Percentiles rank a stretch among this genome's conserved stretches.
Conservation (phyloP, 2,329 filamentous ascomycete genomes). For the Endoconidiophora polonica region DNA sequence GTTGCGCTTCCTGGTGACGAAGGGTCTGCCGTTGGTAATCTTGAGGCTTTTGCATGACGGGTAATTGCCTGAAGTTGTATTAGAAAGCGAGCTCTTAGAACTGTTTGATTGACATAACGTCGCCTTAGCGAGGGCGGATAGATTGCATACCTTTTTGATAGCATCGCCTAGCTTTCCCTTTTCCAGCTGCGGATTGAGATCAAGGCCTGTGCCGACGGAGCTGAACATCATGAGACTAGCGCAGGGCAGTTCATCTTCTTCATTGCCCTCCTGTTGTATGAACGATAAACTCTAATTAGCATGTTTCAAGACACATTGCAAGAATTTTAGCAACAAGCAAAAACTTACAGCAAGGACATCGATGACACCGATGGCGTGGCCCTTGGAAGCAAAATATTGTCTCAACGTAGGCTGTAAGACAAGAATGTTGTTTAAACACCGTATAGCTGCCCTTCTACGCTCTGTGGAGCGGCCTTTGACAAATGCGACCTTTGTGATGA, state of each 20-base stretch:
- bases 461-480: constrained; percentile 9
- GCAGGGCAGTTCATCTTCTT: constrained; percentile 14
- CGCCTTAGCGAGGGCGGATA: not conserved
- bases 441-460: constrained; percentile 7
- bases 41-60: constrained; percentile 12
- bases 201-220: constrained; percentile 11
- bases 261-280: constrained; percentile 10
- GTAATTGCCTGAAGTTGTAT: constrained; percentile 11
- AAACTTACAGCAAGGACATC: constrained; percentile 8
- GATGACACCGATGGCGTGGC: constrained; percentile 10
- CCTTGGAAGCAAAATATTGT: constrained; percentile 13
- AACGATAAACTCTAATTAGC: not conserved
- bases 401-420: constrained; percentile 13
- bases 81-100: not conserved
- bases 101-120: not conserved
- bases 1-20: constrained; percentile 15
- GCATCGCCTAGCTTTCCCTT: constrained; percentile 14
- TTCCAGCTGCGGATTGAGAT: constrained; percentile 28
- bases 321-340: not conserved
- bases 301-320: not conserved
- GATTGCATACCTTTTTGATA: constrained; percentile 13
- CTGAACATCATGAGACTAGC: constrained; percentile 14
- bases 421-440: constrained; percentile 13
- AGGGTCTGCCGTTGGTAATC: constrained; percentile 13
- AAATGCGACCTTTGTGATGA: constrained; percentile 10